Evolutionary conservation across 139 green algal genomes (phyloP).

Genomic region (Eudorina sp.): DNA sequence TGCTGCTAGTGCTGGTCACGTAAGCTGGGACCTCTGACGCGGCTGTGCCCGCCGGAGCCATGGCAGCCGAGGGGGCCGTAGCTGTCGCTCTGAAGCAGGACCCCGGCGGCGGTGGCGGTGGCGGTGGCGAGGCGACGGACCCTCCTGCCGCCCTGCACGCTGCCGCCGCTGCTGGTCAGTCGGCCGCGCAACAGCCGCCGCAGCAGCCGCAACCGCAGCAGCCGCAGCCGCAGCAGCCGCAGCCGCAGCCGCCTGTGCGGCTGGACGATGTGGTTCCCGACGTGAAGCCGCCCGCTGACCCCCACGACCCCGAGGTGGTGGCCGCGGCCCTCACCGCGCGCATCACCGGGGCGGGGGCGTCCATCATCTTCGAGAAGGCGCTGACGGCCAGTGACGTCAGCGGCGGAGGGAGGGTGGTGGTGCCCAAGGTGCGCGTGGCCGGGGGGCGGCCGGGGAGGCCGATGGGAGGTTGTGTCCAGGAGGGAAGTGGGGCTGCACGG

Average conservation of each 20-base stretch:
- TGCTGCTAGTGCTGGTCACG: too few relatives aligned
- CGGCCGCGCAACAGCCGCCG: background rate
- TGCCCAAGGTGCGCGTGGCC: slow-evolving; percentile 82
- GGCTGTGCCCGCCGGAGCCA: too few relatives aligned
- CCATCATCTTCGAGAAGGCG: slow-evolving; percentile 79
- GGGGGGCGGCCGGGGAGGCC: too few relatives aligned
- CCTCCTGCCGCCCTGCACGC: background rate
- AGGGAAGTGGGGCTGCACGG: too few relatives aligned
- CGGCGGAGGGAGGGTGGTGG: slow-evolving; percentile 73
- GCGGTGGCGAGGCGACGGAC: too few relatives aligned
- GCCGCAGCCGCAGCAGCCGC: background rate
- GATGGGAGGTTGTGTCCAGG: too few relatives aligned
- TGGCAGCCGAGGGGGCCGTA: too few relatives aligned
- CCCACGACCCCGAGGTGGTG: slow-evolving; percentile 11
- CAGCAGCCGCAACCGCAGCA: background rate
- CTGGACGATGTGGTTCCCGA: too few relatives aligned
- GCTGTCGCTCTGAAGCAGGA: too few relatives aligned
- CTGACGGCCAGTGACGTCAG: slow-evolving; percentile 73
- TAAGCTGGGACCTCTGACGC: too few relatives aligned
- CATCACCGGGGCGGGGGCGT: slow-evolving; percentile 62
- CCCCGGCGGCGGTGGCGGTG: too few relatives aligned
- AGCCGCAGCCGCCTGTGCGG: too few relatives aligned
- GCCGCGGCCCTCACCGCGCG: slow-evolving; percentile 48
- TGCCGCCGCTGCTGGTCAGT: background rate
- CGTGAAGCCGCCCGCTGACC: background rate